Conservation (phyloP, 2,329 filamentous ascomycete genomes). For the Pyrenophora seminiperda region DNA sequence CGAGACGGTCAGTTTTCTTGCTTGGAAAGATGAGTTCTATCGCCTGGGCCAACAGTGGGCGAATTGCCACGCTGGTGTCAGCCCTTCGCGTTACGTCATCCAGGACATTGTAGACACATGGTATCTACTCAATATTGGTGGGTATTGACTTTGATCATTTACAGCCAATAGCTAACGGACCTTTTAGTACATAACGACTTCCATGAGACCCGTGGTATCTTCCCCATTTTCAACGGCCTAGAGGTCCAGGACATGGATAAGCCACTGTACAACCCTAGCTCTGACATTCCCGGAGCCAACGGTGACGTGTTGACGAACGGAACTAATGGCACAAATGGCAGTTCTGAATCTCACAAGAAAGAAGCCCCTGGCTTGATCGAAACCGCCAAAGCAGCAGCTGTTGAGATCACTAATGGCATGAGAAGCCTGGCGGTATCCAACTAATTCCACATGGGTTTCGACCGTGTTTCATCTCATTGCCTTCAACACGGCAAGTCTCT, state of each 20-base stretch:
- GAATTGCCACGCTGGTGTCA: slow-evolving; percentile 79
- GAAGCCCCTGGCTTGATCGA: slow-evolving; percentile 29
- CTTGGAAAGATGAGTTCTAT: slow-evolving; percentile 98
- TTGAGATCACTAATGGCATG: slow-evolving; percentile 39
- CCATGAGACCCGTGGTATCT: slow-evolving; percentile 80
- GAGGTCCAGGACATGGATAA: slow-evolving; percentile 68
- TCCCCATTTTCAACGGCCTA: slow-evolving; percentile 82
- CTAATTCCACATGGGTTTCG: slow-evolving; percentile 19
- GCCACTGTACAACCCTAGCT: slow-evolving; percentile 29
- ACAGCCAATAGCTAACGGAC: not conserved
- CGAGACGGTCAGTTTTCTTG: slow-evolving; percentile 94
- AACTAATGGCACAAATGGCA: slow-evolving; percentile 11
- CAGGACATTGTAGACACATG: slow-evolving; percentile 84
- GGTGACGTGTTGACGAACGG: slow-evolving; percentile 10
- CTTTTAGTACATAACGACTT: slow-evolving; percentile 92
- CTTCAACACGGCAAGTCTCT: slow-evolving; percentile 44
- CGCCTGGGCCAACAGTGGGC: slow-evolving; percentile 92
- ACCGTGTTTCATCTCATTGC: slow-evolving; percentile 30
- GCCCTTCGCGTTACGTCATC: slow-evolving; percentile 78
- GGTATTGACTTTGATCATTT: slow-evolving; percentile 39
- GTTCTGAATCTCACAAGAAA: slow-evolving; percentile 20
- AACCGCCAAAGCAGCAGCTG: slow-evolving; percentile 34
- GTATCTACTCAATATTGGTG: slow-evolving; percentile 94
- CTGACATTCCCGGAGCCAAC: slow-evolving; percentile 17
- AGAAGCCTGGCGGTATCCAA: slow-evolving; percentile 34